phyloP scores from a whole-genome alignment of 2,329 filamentous ascomycete species.

The Curvularia hawaiiensis region DNA sequence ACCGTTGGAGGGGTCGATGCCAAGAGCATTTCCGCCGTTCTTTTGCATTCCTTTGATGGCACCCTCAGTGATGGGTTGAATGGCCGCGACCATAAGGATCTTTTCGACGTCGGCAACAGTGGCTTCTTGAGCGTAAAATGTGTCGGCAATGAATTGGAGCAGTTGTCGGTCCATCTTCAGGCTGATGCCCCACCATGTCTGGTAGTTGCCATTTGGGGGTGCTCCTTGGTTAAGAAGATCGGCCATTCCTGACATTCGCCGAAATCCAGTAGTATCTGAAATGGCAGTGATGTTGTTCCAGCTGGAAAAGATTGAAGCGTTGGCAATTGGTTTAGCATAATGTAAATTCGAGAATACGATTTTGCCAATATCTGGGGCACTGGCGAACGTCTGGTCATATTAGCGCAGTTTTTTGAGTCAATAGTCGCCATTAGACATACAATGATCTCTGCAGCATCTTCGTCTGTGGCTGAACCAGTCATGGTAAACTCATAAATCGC shows the following conservation, averaged over 20 bases:
- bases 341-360: conserved; percentile 27
- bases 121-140: conserved; percentile 21
- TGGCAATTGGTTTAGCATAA: conserved; percentile 30
- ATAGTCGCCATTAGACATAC: conserved; percentile 3
- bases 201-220: conserved; percentile 9
- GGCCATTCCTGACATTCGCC: conserved; percentile 26
- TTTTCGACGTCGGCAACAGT: conserved; percentile 21
- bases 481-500: conserved; percentile 23
- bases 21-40: conserved; percentile 34
- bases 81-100: conserved; percentile 23
- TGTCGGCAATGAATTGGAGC: conserved; percentile 16
- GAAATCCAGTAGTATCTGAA: conserved; percentile 27
- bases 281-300: conserved; percentile 31
- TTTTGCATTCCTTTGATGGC: conserved; percentile 19
- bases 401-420: background rate
- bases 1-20: conserved; percentile 21
- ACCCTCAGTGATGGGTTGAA: conserved; percentile 22
- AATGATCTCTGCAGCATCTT: conserved; percentile 28
- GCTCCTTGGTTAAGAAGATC: conserved; percentile 20
- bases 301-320: conserved; percentile 31
- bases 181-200: conserved; percentile 30
- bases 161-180: conserved; percentile 25
- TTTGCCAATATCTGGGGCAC: conserved; percentile 21
- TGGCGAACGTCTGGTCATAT: conserved; percentile 28
- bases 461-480: conserved; percentile 16